Conservation (phyloP, 495 filamentous ascomycete species). For the Pyrenula aspistea region DNA sequence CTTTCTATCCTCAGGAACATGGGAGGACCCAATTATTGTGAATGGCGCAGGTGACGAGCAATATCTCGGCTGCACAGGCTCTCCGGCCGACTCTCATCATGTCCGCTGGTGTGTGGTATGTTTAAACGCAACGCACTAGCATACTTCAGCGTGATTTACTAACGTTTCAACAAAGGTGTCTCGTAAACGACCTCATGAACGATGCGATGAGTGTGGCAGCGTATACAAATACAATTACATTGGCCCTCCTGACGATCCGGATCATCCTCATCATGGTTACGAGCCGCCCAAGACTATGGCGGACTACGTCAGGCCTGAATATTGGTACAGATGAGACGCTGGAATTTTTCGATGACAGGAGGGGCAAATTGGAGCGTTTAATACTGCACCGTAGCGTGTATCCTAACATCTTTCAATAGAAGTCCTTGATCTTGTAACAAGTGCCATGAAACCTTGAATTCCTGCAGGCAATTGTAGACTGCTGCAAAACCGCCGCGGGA, state of each 20-base stretch:
- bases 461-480: no score
- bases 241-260: conserved; percentile 60
- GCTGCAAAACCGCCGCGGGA: no score
- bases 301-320: conserved; percentile 85
- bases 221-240: conserved; percentile 96
- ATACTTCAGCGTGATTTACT: no score
- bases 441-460: no score
- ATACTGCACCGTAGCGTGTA: not conserved
- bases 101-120: conserved; percentile 83
- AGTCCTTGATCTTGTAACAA: no score
- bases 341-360: not conserved
- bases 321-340: conserved; percentile 59
- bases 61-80: conserved; percentile 92
- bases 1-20: conserved; percentile 48
- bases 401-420: not conserved
- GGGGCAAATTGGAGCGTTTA: not conserved
- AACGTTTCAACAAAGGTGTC: conserved; percentile 46
- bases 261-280: conserved; percentile 43
- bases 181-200: conserved; percentile 79
- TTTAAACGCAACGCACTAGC: no score
- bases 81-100: conserved; percentile 79
- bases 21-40: conserved; percentile 82
- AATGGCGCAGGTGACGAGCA: conserved; percentile 89
- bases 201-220: conserved; percentile 90
- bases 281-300: conserved; percentile 85